Base-by-base conservation (phyloP, 2,329 filamentous ascomycete species). In the Cadophora luteo-olivacea region DNA sequence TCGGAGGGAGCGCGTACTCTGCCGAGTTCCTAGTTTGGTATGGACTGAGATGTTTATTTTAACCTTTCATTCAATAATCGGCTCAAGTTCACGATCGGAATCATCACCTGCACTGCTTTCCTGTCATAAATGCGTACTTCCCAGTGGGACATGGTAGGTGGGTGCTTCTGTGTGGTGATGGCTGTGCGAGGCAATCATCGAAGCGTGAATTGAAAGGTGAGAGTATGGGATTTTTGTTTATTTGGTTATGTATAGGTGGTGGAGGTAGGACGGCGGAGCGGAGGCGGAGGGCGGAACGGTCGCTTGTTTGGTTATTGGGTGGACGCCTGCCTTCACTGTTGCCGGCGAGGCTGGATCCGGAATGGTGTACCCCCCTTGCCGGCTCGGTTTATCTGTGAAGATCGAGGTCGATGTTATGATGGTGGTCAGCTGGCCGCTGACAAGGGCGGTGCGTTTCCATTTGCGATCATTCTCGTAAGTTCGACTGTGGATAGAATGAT, bases 1-100 rank as follows among this genome's bases (percentile, higher is more conserved):
- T 80, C 14, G 79, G 79, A 25, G 77, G 75, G 3, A 79, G 38
- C 24, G 41, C 41, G 41, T 45, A 45, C 41, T 45, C 41, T 45
- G 41, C 12, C 41, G 19, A 45, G 41, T 19, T 29, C 41, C 36
- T 38, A 7, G 36, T 38, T 9, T 45, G 41, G 4, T 16, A 2
- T 19, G 12, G 41, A 45, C 41, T 19, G 41, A 19, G 41, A 45
- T 45, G 41, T 19, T 45, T 29, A 29, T 29, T 29, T 29, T 45
- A 45, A 16, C 41, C 41, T 45, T 19, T 45, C 41, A 19, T 16
- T 16, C 16, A 16, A 19, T 45, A 11, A 16, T 45, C 41, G 41
- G 41, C 16, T 45, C 41, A 45, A 19, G 41, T 19, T 45, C 41
- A 45, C 41, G 41, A 45, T 45, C 41, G 64, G 32, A 16, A 55